Conservation (phyloP, 2,329 filamentous ascomycete genomes). For the Nemania sp. region DNA sequence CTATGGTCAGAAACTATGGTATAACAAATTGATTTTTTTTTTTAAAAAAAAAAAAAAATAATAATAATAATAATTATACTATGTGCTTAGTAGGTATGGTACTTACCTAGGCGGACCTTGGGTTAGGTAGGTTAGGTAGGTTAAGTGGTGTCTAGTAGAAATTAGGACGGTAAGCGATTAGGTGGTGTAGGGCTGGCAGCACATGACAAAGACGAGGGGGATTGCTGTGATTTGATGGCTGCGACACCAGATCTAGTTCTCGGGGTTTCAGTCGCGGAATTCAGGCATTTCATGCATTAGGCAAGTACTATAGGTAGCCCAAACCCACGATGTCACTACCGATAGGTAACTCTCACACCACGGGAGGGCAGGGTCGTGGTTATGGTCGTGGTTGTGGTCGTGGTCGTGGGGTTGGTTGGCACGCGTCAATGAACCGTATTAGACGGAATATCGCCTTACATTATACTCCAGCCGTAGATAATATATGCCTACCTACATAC, state of each 20-base stretch:
- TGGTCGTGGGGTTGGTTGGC: background rate
- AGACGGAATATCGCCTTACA: conserved; percentile 24
- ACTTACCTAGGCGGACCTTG: too few species aligned
- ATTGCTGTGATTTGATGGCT: conserved; percentile 7
- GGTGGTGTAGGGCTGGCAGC: background rate
- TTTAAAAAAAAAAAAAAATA: too few species aligned
- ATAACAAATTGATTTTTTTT: too few species aligned
- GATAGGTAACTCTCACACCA: too few species aligned
- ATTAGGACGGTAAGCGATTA: background rate
- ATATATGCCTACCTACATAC: background rate
- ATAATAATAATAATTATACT: too few species aligned
- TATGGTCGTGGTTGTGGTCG: too few species aligned
- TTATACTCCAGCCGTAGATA: too few species aligned
- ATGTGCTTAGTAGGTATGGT: too few species aligned
- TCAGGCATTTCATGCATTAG: conserved; percentile 15
- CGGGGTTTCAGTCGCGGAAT: conserved; percentile 31
- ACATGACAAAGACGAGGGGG: conserved; percentile 2
- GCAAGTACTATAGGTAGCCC: background rate
- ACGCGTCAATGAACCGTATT: conserved; percentile 20
- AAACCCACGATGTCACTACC: conserved; percentile 11
- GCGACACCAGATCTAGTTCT: conserved; percentile 40
- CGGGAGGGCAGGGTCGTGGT: too few species aligned
- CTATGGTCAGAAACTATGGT: too few species aligned
- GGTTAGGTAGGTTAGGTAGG: too few species aligned
- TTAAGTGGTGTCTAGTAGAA: too few species aligned